A percentile compares a stretch with the other conserved stretches of the same genome.
Evolutionary conservation across 129 eudicot genomes (phyloP).

Genomic region (Chrysanthemum lavandulifolium): DNA sequence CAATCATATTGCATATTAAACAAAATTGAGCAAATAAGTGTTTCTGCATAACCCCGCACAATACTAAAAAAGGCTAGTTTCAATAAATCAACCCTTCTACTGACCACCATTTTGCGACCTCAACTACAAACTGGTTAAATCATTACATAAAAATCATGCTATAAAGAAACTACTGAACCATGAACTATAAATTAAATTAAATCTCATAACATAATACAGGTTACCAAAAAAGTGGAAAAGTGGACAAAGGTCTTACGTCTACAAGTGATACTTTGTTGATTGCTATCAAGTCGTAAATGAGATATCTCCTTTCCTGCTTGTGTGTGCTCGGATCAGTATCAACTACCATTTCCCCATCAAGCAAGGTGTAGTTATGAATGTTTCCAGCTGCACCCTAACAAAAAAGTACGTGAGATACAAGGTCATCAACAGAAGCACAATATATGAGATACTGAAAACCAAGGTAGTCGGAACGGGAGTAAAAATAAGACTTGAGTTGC

Average conservation of each 20-base stretch:
- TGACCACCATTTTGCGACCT: too few species aligned
- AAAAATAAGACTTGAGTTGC: too few species aligned
- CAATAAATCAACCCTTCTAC: too few species aligned
- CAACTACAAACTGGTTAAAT: not conserved
- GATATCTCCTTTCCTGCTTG: conserved; percentile 71
- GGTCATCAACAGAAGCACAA: conserved; percentile 6
- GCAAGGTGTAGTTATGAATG: conserved; percentile 64
- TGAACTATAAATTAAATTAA: not conserved
- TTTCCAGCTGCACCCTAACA: conserved; percentile 40
- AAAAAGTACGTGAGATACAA: conserved; percentile 27
- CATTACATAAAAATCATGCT: not conserved
- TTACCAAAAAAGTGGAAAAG: conserved; percentile 10
- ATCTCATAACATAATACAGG: not conserved
- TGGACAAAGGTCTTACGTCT: conserved; percentile 38
- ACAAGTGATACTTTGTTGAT: conserved; percentile 48
- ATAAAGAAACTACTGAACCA: not conserved
- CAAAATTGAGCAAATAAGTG: too few species aligned
- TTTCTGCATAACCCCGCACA: too few species aligned
- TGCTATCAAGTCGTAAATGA: conserved; percentile 67
- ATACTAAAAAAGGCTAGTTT: too few species aligned
- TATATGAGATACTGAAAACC: not conserved
- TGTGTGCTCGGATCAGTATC: conserved; percentile 59
- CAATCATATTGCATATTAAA: too few species aligned
- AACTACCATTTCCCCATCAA: conserved; percentile 75
- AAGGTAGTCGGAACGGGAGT: too few species aligned